Evolutionary conservation across 306 rosid species (phyloP), one percentile per base, ranked within the genome.

Genomic region (Aeschynomene evenia): DNA sequence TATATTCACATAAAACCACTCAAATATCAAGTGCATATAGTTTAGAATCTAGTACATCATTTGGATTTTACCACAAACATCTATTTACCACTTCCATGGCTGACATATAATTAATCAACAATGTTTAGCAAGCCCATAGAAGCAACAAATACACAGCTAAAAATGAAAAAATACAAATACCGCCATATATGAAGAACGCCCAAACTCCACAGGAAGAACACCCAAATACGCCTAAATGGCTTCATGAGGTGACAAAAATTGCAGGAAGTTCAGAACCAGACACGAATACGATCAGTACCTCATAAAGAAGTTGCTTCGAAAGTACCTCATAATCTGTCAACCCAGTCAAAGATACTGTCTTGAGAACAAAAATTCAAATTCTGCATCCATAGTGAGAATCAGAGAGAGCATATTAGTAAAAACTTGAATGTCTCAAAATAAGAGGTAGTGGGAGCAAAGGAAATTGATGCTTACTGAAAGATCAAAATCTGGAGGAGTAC

Each of bases 401-500:
- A 22, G 37, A 40, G 37, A 40, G 18, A 63, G 52, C 72, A 80
- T 23, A 34, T 52, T 50, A 53, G 14, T 52, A 39, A 22, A 52
- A n/a, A n/a, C n/a, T 28, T 10, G 19, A 52, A 71, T 72, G 55
- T 9, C 50, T 60, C 20, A 50, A 51, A 22, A 36, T 60, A 36
- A 46, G 62, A 75, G 46, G 52, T 54, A 28, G 40, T 62, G 60
- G 19, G 55, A 50, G 56, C 15, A 42, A 42, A 53, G 52, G 66
- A 36, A 68, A 50, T 14, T 1, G 78, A 72, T 65, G 56, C 96
- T 85, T 82, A 94, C 98, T 45, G 81, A 20, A 20, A 87, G 83
- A 53, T 74, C 88, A 73, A 82, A 90, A 80, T 94, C 97, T n/a
- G 95, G 97, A 16, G 88, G 92, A 75, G 86, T 73, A 49, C 66